Base-by-base conservation (phyloP, 1,284 basidiomycete species). In the Melampsora americana region DNA sequence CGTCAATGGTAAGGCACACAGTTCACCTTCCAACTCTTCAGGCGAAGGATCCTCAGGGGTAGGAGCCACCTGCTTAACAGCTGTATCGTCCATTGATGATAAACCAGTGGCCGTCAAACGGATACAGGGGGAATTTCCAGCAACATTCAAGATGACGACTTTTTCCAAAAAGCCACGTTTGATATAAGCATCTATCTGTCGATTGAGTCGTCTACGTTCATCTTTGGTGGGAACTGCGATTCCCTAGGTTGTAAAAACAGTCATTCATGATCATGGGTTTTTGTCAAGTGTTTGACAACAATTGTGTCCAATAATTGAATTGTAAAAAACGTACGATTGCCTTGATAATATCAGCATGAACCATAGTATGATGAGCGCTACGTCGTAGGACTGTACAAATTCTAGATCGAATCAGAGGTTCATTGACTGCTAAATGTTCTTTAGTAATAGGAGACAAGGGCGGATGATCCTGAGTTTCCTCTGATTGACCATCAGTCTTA, bases 271-370 rank as follows among this genome's bases (percentile, higher is more conserved):
- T 11, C 9, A 35, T 7, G 12, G 23, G 62, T 23, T 35, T 53
- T 23, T 44, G 12, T 44, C 42, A 44, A 44, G 42, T 44, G 5
- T 65, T 64, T 56, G 16, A 39, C 9, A 11, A 35, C 12, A 16
- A 26, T 64, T 42, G 32, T 23, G 39, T 39, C 5, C 30, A 6
- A n/a, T 35, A 9, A 46, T 66, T 66, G n/a, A 6, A 44, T 12
- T n/a, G n/a, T n/a, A 1, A 26, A 32, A 67, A 46, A 50, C 56
- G 66, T 48, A 80, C 79, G 77, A 82, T 81, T 23, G 79, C 67
- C 53, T 75, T 70, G 14, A 80, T 79, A 14, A 82, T 77, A 39
- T 82, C 80, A 7, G 26, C 28, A 65, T 80, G 80, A 23, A 77
- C 65, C 68, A 82, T 78, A 62, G 77, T 67, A 11, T 77, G 67